These are phyloP conservation scores for Solanum aculeatissimum DNA, from an alignment of 305 asterid species.

Conservation along the genomic window DNA sequence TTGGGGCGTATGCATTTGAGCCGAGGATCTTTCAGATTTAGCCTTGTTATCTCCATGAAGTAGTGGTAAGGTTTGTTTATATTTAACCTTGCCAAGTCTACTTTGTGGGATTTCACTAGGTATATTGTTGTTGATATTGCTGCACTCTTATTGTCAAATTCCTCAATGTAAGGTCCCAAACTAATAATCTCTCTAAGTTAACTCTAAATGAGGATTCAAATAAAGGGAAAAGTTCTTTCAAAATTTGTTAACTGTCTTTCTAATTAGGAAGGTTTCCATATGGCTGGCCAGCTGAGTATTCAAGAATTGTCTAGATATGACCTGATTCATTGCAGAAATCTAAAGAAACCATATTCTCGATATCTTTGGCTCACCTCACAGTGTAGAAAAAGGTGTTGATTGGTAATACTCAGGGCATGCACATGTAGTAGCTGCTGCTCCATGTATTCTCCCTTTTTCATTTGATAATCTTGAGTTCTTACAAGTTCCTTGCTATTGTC, in stretches of 20 bases:
- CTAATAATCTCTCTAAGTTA: neutral
- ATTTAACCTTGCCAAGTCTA: no score
- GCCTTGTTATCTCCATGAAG: no score
- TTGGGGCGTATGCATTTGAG: no score
- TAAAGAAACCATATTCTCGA: neutral
- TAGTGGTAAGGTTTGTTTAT: no score
- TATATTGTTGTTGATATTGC: no score
- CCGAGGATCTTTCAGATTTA: no score
- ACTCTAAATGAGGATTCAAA: neutral
- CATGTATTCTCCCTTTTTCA: neutral
- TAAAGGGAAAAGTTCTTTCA: neutral
- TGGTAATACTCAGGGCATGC: neutral
- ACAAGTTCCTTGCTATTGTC: neutral
- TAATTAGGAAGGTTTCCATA: neutral
- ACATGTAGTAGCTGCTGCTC: neutral
- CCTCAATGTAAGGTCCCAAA: neutral
- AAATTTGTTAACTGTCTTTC: neutral
- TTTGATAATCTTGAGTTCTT: neutral
- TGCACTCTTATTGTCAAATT: neutral
- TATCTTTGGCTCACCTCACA: neutral
- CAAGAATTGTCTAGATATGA: neutral
- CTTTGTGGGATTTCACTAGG: no score
- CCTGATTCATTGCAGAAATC: neutral
- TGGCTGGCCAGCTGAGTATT: neutral
- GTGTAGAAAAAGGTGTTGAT: neutral